Base-by-base conservation (phyloP, 257 asterid species). In the Jacaranda mimosifolia region DNA sequence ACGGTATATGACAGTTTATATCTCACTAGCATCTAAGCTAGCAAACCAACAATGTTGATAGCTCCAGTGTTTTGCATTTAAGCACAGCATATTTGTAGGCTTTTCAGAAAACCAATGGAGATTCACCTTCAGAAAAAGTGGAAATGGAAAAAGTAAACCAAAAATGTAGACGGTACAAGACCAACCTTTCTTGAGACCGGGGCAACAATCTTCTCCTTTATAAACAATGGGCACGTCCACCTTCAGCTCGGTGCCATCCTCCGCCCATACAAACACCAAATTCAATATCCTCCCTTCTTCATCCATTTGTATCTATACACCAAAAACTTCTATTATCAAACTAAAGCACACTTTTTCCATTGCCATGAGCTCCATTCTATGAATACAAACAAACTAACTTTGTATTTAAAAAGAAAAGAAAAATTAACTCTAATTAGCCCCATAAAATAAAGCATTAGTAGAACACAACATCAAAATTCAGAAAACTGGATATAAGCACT, bases 261-360 rank as follows among this genome's bases (percentile, higher is more conserved):
- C 98, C n/a, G 97, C 98, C 99, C 98, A 95, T 3, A 90, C 97
- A 51, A 95, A 85, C 70, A 93, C 98, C 92, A 95, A 82, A 81
- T 95, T 95, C 90, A 93, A 70, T 79, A 95, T 85, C 78, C 83
- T 90, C 75, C 98, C 99, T 36, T 88, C 91, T 75, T 87, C 89
- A 77, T 93, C 91, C 88, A 53, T 82, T 71, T 91, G 98, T 72
- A 95, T 51, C 99, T 95, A 83, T 43, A 53, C 67, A 48, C 11
- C 60, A 38, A 77, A 73, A 70, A 38, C 6, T 56, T 9, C 69
- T 56, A 46, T 10, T 35, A 68, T 72, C 79, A 86, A 74, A 63
- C 60, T 46, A 5, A 12, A 36, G 32, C 35, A 38, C 46, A 48
- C 40, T 56, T 7, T 14, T 53, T 73, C 63, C 75, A 59, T 42